Evolutionary conservation across 805 yeast genomes (phyloP), one percentile per base, ranked within the genome.

Genomic region (Metschnikowia aberdeeniae): DNA sequence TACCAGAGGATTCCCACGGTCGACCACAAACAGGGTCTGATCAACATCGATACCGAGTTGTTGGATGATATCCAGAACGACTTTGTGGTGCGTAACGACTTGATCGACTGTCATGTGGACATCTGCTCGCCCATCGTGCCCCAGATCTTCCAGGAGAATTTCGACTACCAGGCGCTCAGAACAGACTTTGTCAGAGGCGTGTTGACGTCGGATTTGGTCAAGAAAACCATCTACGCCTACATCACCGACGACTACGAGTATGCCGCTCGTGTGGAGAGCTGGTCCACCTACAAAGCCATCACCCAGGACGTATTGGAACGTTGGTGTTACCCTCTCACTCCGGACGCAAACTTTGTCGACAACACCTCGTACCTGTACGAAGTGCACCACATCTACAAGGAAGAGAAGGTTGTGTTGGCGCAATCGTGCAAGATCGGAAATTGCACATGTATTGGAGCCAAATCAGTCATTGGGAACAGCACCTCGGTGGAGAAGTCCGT

Each of bases 91-190:
- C 80, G 97, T 60, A 93, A 93, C 63, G 98, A 93, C 64, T 77
- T 93, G 52, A 90, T 93, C 47, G 99, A 93, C 69, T 93, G 99
- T 63, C 93, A 86, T 62, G 89, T 93, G 44, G 99, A 93, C 67
- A 89, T 93, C 49, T 93, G 99, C 66, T 77, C 97, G 6, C 89
- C 95, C 2, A 89, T 84, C 53, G 97, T 93, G 9, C 97, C 97
- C 1, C 93, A 95, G 12, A 84, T 92, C 49, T 93, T 92, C 69
- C 95, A 89, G 57, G 99, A 93, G 59, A 92, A 93, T 64, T 93
- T 93, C 58, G 99, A 93, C 68, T 93, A 90, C 63, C 97, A 92
- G 64, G 72, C 79, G 42, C 71, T 92, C 51, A 78, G 99, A 63
- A 73, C 78, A 30, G 98, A 93, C 66, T 93, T 92, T 60, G 86